Base-by-base conservation (phyloP, 1,284 basidiomycete genomes). In the Mycena citricolor region DNA sequence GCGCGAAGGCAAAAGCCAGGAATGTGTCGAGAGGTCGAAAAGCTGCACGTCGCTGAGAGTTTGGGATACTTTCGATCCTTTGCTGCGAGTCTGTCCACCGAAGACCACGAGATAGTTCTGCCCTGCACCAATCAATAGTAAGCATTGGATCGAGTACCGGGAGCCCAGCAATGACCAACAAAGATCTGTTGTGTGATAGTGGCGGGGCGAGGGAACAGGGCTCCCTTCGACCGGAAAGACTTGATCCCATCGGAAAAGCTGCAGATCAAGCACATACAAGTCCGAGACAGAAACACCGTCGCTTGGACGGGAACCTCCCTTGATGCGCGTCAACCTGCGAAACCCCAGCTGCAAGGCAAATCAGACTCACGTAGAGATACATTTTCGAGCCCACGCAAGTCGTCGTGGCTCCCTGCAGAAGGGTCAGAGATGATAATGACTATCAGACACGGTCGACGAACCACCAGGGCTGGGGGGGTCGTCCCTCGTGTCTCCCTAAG, bases 181-280 rank as follows among this genome's bases (percentile, higher is more conserved):
- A 21, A 49, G 39, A 40, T 52, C 51, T 12, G 38, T 8, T n/a
- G 46, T 52, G 40, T 52, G 51, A 26, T 43, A 49, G 19, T 39
- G 46, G 6, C 51, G 47, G 10, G 41, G 28, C 2, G 29, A 30
- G 8, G 41, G 42, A 19, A 36, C 42, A 3, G 26, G 13, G 16
- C 35, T 37, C 3, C 32, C 40, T n/a, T 13, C 4, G 12, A 33
- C n/a, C 8, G 47, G 39, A 4, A 7, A 8, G 17, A 52, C 31
- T 32, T 23, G 37, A 28, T 46, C 47, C 51, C 51, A 52, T 24
- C 38, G 45, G 20, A 36, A 49, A 13, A 49, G 39, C 19, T 52
- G 47, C 26, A 52, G 39, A 29, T 52, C 51, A 13, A 52, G 36
- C n/a, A 24, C 40, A 17, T 43, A 49, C n/a, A 52, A 11, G 7